Evolutionary conservation across 2,329 filamentous ascomycete species (phyloP).

Genomic region (Aureobasidium sp.): DNA sequence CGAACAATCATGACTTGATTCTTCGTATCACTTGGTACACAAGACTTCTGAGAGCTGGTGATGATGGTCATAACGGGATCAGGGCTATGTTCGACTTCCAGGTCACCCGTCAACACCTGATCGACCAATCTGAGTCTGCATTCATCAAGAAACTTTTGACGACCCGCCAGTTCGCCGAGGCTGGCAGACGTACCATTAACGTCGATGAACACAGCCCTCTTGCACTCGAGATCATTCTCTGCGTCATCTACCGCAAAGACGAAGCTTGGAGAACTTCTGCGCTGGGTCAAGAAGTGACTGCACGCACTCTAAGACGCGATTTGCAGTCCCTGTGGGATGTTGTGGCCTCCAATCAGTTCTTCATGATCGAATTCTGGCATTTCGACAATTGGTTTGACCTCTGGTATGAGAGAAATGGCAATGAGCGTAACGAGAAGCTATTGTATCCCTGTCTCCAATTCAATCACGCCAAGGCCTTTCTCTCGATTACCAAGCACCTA

Average conservation of each 20-base stretch:
- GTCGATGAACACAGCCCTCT: background rate
- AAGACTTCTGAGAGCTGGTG: background rate
- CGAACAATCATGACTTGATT: conserved; percentile 14
- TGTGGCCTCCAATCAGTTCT: background rate
- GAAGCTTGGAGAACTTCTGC: background rate
- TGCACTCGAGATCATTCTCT: background rate
- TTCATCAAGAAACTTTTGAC: conserved; percentile 14
- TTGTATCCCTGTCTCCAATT: conserved; percentile 26
- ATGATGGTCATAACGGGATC: background rate
- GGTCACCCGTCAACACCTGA: conserved; percentile 13
- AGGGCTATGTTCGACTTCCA: conserved; percentile 17
- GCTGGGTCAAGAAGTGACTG: background rate
- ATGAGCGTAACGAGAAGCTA: background rate
- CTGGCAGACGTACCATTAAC: background rate
- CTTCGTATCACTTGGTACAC: conserved; percentile 17
- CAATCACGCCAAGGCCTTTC: conserved; percentile 25
- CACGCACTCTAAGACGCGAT: background rate
- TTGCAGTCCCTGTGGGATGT: background rate
- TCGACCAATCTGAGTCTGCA: background rate
- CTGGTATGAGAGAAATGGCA: background rate
- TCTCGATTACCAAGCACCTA: conserved; percentile 23
- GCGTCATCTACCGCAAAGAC: background rate
- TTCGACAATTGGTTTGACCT: background rate
- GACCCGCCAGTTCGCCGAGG: background rate
- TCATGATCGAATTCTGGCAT: background rate